Evolutionary conservation across 2,329 filamentous ascomycete species (phyloP), one percentile per base, ranked within the genome.

Genomic region (Sarocladium strictum): DNA sequence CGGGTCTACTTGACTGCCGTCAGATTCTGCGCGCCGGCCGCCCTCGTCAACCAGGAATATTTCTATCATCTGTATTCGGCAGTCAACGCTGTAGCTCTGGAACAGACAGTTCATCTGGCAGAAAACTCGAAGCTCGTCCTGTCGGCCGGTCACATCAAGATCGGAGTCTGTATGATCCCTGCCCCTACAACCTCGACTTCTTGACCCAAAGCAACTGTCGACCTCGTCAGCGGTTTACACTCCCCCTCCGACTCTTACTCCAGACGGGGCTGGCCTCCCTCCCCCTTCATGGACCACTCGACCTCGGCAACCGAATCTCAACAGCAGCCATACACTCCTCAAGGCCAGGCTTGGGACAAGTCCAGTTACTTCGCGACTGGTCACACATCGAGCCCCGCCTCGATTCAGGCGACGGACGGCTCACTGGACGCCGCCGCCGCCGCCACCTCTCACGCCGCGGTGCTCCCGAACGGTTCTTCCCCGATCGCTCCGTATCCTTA

Each of bases 401-500:
- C 47, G 29, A 23, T 19, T 14, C 47, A 51, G 54, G 59, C 64
- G 50, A 60, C 60, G 57, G 68, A 70, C 59, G 65, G 63, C 57
- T 63, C 65, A 54, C 64, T 69, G 57, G 64, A 68, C 60, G 57
- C 60, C 56, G 40, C 60, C 56, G 55, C 59, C 57, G 41, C 58
- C 55, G 26, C 64, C 32, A 45, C 45, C 49, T 47, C 56, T 55
- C 33, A 37, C 17, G 33, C 29, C 37, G 26, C 54, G 26, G 54
- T 52, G 47, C 21, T 53, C 47, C 37, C 52, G 33, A n/a, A 27
- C 9, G 52, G 43, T n/a, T 50, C 50, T 5, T 37, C 69, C 57
- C 59, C 63, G 59, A 60, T 62, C 58, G 57, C 62, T 55, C 54
- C 67, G 41, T 68, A 68, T 45, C 67, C 73, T 58, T 73, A 75